Conservation (phyloP, 1,284 basidiomycete genomes). For the Fomitopsis palustris region DNA sequence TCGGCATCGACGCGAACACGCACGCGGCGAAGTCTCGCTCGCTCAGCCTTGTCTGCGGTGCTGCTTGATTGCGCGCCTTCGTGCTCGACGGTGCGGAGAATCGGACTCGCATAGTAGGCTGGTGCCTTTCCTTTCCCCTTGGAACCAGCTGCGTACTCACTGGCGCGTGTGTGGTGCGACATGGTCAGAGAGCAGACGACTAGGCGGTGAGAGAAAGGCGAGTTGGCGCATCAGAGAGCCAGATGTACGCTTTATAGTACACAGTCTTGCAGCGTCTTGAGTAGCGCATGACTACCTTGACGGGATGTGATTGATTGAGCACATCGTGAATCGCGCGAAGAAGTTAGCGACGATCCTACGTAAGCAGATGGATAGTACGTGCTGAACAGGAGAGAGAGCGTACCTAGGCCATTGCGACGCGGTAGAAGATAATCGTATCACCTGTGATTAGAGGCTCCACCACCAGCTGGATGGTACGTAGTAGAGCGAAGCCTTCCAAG, state of each 20-base stretch:
- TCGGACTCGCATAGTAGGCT: too few species aligned
- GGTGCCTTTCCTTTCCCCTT: background rate
- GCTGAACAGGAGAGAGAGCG: background rate
- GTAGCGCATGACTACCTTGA: too few species aligned
- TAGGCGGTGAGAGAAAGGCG: background rate
- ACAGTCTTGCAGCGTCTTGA: too few species aligned
- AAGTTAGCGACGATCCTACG: background rate
- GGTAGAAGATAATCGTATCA: too few species aligned
- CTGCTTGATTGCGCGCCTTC: too few species aligned
- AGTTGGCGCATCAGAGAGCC: background rate
- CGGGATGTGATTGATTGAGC: too few species aligned
- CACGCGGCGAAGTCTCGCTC: background rate
- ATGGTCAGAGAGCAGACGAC: background rate
- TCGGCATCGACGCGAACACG: too few species aligned
- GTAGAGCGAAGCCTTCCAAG: too few species aligned
- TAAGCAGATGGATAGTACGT: background rate
- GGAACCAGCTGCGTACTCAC: background rate
- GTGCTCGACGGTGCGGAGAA: too few species aligned
- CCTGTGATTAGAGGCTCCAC: too few species aligned
- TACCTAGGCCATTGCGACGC: background rate
- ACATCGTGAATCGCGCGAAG: background rate
- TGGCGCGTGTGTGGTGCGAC: background rate
- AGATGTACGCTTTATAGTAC: background rate
- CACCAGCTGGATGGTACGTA: too few species aligned
- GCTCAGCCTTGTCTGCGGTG: background rate